Conservation (phyloP, 1,284 basidiomycete species). For the Abortiporus biennis region DNA sequence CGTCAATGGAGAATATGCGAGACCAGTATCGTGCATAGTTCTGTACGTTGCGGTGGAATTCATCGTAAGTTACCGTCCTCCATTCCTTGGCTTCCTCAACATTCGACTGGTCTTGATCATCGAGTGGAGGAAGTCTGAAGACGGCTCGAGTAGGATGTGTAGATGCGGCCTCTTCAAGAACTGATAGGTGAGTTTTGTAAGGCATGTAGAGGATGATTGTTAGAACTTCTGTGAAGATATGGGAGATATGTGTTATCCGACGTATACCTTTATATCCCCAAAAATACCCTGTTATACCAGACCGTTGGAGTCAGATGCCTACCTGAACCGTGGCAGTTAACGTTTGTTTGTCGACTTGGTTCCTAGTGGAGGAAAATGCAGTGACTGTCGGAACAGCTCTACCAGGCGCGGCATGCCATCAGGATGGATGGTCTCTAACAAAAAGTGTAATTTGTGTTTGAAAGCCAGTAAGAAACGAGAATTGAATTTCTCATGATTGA, state of each 20-base stretch:
- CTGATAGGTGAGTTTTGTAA: conserved; percentile 37
- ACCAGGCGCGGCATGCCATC: too few relatives aligned
- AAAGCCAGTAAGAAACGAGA: too few relatives aligned
- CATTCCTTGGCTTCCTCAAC: conserved; percentile 34
- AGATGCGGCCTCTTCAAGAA: conserved; percentile 41
- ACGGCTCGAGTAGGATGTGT: conserved; percentile 37
- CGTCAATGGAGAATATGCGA: conserved; percentile 32
- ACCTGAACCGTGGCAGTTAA: too few relatives aligned
- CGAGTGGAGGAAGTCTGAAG: conserved; percentile 41
- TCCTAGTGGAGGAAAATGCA: too few relatives aligned
- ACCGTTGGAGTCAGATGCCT: too few relatives aligned
- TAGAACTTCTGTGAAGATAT: conserved; percentile 2
- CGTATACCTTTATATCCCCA: too few relatives aligned
- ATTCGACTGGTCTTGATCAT: conserved; percentile 25
- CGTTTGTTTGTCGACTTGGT: too few relatives aligned
- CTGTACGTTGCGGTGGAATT: conserved; percentile 49
- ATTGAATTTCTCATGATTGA: too few relatives aligned
- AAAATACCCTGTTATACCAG: too few relatives aligned
- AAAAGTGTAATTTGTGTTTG: too few relatives aligned
- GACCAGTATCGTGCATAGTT: conserved; percentile 50
- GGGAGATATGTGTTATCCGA: neutral
- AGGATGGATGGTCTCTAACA: too few relatives aligned
- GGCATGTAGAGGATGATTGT: conserved; percentile 16
- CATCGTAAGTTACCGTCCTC: conserved; percentile 43
- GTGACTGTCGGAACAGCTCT: too few relatives aligned